phyloP scores from a whole-genome alignment of 2,329 filamentous ascomycete genomes.

The Penicillium sp. region DNA sequence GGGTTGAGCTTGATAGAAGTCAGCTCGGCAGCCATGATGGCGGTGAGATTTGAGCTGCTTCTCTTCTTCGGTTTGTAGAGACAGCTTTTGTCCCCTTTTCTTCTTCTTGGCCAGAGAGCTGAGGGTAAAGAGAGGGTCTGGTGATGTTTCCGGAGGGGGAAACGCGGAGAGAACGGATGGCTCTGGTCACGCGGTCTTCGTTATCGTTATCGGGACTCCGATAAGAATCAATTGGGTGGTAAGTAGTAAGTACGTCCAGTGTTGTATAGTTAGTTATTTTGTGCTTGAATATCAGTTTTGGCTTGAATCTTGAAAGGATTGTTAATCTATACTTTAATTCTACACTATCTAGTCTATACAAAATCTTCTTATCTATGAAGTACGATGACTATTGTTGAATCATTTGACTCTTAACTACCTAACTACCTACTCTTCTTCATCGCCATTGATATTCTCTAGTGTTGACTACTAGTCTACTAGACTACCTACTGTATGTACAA shows the following conservation, averaged over 20 bases:
- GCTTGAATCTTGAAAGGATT: not conserved
- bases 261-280: too few relatives aligned
- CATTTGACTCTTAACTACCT: too few relatives aligned
- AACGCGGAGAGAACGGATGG: conserved; percentile 16
- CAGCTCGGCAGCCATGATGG: conserved; percentile 50
- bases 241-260: too few relatives aligned
- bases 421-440: too few relatives aligned
- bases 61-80: not conserved
- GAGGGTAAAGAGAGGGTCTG: conserved; percentile 10
- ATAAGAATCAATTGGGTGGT: not conserved
- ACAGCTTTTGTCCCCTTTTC: not conserved
- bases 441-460: not conserved
- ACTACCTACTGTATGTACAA: too few relatives aligned
- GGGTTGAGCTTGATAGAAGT: conserved; percentile 56
- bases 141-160: conserved; percentile 14
- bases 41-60: not conserved
- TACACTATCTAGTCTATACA: not conserved
- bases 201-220: not conserved
- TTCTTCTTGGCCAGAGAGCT: not conserved
- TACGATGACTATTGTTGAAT: too few relatives aligned
- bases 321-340: not conserved
- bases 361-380: too few relatives aligned
- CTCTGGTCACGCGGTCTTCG: conserved; percentile 13
- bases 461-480: not conserved
- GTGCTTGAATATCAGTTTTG: not conserved